Percentiles rank a stretch among this genome's conserved stretches.
phyloP scores from a whole-genome alignment of 306 rosid species.

The Cicer chorassanicum region DNA sequence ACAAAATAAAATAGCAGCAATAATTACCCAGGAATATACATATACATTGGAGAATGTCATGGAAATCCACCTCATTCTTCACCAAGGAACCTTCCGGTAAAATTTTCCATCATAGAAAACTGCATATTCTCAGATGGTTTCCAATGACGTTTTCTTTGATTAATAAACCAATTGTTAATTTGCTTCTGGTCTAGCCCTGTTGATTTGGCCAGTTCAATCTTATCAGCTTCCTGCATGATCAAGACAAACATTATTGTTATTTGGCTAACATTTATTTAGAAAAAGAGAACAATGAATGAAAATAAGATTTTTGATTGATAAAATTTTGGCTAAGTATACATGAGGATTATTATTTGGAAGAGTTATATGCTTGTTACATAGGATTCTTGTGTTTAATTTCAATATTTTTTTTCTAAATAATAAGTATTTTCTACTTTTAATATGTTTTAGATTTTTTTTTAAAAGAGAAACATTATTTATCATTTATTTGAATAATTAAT shows the following conservation, averaged over 20 bases:
- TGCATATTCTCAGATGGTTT: slow-evolving; percentile 88
- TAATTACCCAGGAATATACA: slow-evolving; percentile 43
- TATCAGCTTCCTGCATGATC: slow-evolving; percentile 79
- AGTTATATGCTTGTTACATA: too few relatives aligned
- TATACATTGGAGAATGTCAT: slow-evolving; percentile 44
- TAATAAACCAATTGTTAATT: slow-evolving; percentile 96
- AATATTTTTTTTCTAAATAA: too few relatives aligned
- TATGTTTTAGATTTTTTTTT: too few relatives aligned
- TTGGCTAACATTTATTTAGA: neutral
- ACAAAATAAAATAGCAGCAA: slow-evolving; percentile 50
- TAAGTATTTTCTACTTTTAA: too few relatives aligned
- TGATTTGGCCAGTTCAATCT: slow-evolving; percentile 74
- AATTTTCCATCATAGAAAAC: slow-evolving; percentile 72
- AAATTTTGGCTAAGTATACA: too few relatives aligned
- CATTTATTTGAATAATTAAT: neutral
- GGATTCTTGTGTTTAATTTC: too few relatives aligned
- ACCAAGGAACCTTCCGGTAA: slow-evolving; percentile 58
- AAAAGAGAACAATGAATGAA: too few relatives aligned
- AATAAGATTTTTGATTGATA: too few relatives aligned
- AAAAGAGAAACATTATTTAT: too few relatives aligned
- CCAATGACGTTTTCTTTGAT: slow-evolving; percentile 97
- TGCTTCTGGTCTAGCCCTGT: slow-evolving; percentile 95
- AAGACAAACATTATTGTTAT: neutral
- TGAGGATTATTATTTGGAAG: too few relatives aligned
- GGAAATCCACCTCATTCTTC: slow-evolving; percentile 51